Percentiles rank a stretch among this genome's conserved stretches.
phyloP scores from a whole-genome alignment of 768 basidiomycete species.

The Neoboletus subvelutipes region DNA sequence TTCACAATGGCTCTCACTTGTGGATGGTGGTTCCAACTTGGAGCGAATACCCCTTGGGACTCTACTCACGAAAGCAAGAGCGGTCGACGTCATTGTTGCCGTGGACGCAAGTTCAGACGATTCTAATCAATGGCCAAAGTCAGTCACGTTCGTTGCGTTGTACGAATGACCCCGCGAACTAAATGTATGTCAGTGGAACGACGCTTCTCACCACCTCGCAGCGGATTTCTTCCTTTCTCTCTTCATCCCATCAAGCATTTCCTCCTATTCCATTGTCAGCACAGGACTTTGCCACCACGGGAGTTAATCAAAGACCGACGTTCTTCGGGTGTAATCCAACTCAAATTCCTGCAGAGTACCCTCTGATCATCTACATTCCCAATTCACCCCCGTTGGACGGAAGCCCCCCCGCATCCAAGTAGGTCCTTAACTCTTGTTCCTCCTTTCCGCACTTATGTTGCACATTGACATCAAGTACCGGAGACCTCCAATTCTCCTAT shows the following conservation, averaged over 20 bases:
- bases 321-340: constrained; percentile 77
- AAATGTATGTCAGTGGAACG: constrained; percentile 46
- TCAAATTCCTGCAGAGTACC: constrained; percentile 52
- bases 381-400: constrained; percentile 71
- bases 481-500: constrained; percentile 62
- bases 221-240: constrained; percentile 45
- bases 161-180: background rate
- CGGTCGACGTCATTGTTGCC: constrained; percentile 73
- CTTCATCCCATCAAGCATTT: constrained; percentile 55
- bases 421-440: background rate
- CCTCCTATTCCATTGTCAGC: constrained; percentile 59
- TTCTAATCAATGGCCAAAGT: constrained; percentile 68
- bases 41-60: constrained; percentile 74
- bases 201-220: constrained; percentile 44
- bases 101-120: constrained; percentile 67
- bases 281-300: constrained; percentile 53
- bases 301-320: constrained; percentile 65
- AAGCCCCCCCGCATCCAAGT: constrained; percentile 66
- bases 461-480: constrained; percentile 39
- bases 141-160: constrained; percentile 17
- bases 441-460: constrained; percentile 5
- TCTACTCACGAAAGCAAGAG: constrained; percentile 65
- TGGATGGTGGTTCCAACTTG: constrained; percentile 69
- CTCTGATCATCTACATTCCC: constrained; percentile 73
- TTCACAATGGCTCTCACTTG: constrained; percentile 55